Conservation (phyloP, 306 rosid genomes). For the Cercis canadensis region DNA sequence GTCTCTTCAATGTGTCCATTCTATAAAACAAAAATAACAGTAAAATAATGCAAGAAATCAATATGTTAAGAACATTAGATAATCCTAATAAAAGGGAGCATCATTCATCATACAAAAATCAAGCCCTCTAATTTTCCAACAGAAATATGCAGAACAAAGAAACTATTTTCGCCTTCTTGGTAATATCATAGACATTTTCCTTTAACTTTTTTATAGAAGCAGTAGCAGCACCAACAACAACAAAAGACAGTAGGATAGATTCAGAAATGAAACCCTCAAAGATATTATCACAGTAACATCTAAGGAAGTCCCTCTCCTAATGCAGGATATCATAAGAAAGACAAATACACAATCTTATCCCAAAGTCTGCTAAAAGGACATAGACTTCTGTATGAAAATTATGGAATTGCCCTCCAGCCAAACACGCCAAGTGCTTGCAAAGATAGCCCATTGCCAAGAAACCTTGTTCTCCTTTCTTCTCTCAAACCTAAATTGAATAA, state of each 20-base stretch:
- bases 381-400: not conserved
- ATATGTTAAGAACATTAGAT: constrained; percentile 18
- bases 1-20: constrained; percentile 75
- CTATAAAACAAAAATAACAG: constrained; percentile 44
- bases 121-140: not conserved
- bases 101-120: not conserved
- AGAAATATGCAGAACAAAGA: no score
- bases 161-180: no score
- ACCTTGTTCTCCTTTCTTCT: not conserved
- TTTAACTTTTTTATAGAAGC: no score
- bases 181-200: not conserved
- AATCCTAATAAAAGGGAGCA: constrained; percentile 3
- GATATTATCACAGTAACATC: no score
- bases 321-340: no score
- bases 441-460: no score
- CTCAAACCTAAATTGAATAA: constrained; percentile 11
- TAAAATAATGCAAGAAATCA: not conserved
- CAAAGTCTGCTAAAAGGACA: not conserved
- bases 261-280: no score
- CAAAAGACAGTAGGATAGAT: no score
- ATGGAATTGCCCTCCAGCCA: not conserved
- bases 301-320: no score
- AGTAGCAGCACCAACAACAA: no score
- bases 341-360: no score
- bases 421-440: constrained; percentile 20